Evolutionary conservation across 2,329 filamentous ascomycete species (phyloP).

Genomic region (Colletotrichum musae): DNA sequence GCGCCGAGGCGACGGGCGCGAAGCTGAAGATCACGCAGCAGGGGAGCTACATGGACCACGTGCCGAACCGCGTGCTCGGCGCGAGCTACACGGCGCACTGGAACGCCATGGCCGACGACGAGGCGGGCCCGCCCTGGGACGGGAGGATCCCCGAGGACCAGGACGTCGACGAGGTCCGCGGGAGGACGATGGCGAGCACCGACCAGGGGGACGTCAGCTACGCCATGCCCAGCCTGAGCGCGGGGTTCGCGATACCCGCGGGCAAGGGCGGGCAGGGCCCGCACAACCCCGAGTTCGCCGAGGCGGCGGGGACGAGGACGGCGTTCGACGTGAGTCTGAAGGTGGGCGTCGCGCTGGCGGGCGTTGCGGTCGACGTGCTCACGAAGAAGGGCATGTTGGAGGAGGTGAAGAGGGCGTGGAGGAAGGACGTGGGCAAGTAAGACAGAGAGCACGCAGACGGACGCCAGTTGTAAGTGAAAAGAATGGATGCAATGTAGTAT

Average conservation of each 20-base stretch:
- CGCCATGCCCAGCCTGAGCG: constrained; percentile 68
- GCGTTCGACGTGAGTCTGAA: constrained; percentile 45
- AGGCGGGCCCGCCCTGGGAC: constrained; percentile 22
- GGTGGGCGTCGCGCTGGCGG: constrained; percentile 45
- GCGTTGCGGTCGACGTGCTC: constrained; percentile 44
- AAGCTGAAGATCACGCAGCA: constrained; percentile 58
- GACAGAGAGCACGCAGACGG: not conserved
- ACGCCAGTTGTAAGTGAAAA: not conserved
- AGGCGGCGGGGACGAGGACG: constrained; percentile 42
- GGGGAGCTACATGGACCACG: constrained; percentile 67
- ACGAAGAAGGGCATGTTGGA: constrained; percentile 42
- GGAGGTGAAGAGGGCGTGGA: constrained; percentile 45
- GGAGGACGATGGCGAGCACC: constrained; percentile 66
- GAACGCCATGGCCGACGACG: constrained; percentile 55
- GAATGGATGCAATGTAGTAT: not conserved
- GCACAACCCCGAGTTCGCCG: constrained; percentile 45
- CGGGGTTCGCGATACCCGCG: constrained; percentile 66
- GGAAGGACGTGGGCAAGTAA: constrained; percentile 41
- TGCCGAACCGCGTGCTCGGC: constrained; percentile 66
- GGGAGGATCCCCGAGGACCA: constrained; percentile 51
- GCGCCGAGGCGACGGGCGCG: constrained; percentile 61
- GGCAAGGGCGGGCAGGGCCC: constrained; percentile 43
- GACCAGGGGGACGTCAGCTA: constrained; percentile 74
- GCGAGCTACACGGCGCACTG: constrained; percentile 60
- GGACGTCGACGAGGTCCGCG: constrained; percentile 57